Evolutionary conservation across 176 grass and related monocot species (phyloP).

Genomic region (Elymus sibiricus): DNA sequence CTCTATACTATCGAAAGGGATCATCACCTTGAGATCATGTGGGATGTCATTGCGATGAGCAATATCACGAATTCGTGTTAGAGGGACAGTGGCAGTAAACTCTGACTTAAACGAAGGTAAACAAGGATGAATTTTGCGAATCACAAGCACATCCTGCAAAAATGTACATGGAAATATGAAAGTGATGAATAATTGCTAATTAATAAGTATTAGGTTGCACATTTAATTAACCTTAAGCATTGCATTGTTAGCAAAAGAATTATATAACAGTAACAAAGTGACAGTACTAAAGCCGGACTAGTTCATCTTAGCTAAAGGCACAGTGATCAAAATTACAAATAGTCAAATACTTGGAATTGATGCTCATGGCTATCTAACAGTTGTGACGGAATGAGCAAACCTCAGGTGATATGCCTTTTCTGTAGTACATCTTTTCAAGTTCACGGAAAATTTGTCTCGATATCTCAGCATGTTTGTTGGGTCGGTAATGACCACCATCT

Average conservation of each 20-base stretch:
- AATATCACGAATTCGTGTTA: slow-evolving; percentile 97
- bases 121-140: slow-evolving; percentile 85
- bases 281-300: not conserved
- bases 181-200: slow-evolving; percentile 6
- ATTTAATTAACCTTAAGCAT: slow-evolving; percentile 1
- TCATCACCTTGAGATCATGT: slow-evolving; percentile 86
- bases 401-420: slow-evolving; percentile 57
- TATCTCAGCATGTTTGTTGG: slow-evolving; percentile 92
- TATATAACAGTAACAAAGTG: not conserved
- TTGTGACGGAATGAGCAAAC: slow-evolving; percentile 26
- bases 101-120: slow-evolving; percentile 98
- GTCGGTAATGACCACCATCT: slow-evolving; percentile 83
- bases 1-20: slow-evolving; percentile 5
- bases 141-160: slow-evolving; percentile 65
- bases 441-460: slow-evolving; percentile 88
- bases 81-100: slow-evolving; percentile 97
- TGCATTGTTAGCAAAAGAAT: not conserved
- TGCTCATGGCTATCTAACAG: not conserved
- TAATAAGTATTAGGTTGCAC: not conserved
- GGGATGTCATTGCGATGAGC: slow-evolving; percentile 95
- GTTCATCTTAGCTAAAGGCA: not conserved
- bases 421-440: slow-evolving; percentile 70
- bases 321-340: not conserved
- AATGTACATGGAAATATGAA: slow-evolving; percentile 7
- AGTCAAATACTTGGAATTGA: not conserved